Percentiles rank a stretch among this genome's conserved stretches.
These are phyloP conservation scores for Cyclostephanos invisitatus DNA, from an alignment of 108 stramenopile species.

Conservation along the genomic window DNA sequence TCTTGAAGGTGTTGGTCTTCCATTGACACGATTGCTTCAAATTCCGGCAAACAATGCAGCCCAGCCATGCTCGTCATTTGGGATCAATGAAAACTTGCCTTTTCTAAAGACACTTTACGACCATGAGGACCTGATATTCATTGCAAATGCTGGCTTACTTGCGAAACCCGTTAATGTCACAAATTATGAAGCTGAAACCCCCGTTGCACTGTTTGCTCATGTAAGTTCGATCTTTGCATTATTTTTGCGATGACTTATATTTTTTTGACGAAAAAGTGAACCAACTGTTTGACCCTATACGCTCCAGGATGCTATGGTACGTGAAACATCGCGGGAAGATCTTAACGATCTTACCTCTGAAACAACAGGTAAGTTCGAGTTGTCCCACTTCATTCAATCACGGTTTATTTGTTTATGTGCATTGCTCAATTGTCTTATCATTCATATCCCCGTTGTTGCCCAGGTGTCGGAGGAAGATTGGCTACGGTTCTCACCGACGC, in stretches of 20 bases:
- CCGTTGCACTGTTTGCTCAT: conserved; percentile 63
- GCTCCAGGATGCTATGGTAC: conserved; percentile 40
- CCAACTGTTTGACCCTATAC: not conserved
- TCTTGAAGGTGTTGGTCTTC: conserved; percentile 45
- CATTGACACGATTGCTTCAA: conserved; percentile 18
- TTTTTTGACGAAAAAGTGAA: not conserved
- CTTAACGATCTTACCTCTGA: conserved; percentile 26
- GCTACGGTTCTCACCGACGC: conserved; percentile 34
- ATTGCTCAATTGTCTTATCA: not conserved
- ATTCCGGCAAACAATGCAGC: conserved; percentile 41
- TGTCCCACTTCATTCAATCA: conserved; percentile 8
- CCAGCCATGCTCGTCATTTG: conserved; percentile 50
- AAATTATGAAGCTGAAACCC: conserved; percentile 39
- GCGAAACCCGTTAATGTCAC: conserved; percentile 36
- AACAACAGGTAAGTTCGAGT: conserved; percentile 45
- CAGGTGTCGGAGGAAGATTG: conserved; percentile 58
- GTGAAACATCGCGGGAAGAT: conserved; percentile 50
- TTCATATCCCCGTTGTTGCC: not conserved
- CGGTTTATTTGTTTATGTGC: not conserved
- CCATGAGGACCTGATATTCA: conserved; percentile 35
- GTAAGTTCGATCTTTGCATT: not conserved
- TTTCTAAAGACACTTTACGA: conserved; percentile 46
- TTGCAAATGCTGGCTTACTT: conserved; percentile 57
- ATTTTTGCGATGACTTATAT: not conserved
- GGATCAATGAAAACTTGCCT: conserved; percentile 50